Evolutionary conservation across 78 protist species (phyloP).

Genomic region (Speleostelium caveatum): DNA sequence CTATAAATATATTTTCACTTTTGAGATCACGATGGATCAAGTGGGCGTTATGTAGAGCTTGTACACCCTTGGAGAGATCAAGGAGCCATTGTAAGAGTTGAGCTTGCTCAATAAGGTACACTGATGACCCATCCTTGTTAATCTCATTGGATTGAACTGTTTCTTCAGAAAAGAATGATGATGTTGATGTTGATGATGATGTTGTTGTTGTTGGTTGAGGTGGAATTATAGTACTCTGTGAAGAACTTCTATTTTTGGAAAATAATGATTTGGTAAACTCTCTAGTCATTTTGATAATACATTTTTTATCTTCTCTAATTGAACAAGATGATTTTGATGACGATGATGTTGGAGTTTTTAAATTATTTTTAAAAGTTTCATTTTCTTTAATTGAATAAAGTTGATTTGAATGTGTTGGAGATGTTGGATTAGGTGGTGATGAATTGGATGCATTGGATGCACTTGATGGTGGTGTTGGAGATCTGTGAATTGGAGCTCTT

Average conservation of each 20-base stretch:
- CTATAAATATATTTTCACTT: conserved; percentile 45
- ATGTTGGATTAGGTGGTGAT: not conserved
- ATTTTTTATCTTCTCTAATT: conserved; percentile 9
- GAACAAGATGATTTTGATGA: not conserved
- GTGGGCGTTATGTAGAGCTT: conserved; percentile 33
- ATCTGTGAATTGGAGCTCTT: too few species aligned
- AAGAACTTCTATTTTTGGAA: not conserved
- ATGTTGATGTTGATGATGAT: not conserved
- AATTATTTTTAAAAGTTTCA: not conserved
- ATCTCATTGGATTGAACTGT: conserved; percentile 14
- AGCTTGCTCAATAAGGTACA: conserved; percentile 25
- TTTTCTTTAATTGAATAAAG: not conserved
- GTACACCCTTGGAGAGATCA: conserved; percentile 32
- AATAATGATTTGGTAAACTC: conserved; percentile 10
- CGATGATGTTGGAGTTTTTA: not conserved
- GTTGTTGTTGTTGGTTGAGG: not conserved
- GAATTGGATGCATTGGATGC: not conserved
- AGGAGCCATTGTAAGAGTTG: conserved; percentile 39
- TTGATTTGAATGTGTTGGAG: not conserved
- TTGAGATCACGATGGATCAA: conserved; percentile 60
- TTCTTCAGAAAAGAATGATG: not conserved
- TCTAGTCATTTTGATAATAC: conserved; percentile 14
- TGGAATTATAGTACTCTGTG: not conserved
- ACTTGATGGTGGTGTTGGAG: not conserved
- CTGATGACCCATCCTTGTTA: not conserved